Conservation (phyloP, 2,329 filamentous ascomycete species). For the Drechslerella coelobrocha region DNA sequence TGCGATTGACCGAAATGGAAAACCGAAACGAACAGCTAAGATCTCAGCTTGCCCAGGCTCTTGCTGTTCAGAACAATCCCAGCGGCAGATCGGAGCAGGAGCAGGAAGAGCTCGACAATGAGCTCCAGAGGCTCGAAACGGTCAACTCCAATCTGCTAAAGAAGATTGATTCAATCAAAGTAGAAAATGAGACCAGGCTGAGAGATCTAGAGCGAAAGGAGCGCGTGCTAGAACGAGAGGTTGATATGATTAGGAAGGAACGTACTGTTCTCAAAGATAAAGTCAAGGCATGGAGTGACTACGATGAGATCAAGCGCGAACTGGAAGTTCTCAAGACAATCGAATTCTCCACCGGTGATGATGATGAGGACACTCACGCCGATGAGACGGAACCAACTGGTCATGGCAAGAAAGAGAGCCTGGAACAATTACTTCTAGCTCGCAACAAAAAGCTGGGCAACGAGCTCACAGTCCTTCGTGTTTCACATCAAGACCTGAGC, state of each 20-base stretch:
- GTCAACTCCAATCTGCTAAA: conserved; percentile 92
- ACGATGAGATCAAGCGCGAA: conserved; percentile 95
- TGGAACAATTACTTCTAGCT: conserved; percentile 88
- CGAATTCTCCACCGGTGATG: conserved; percentile 90
- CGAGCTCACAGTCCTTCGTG: conserved; percentile 84
- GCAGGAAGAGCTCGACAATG: conserved; percentile 84
- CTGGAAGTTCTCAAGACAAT: conserved; percentile 97
- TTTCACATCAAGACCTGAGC: conserved; percentile 92
- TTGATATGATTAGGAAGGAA: conserved; percentile 76
- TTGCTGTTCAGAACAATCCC: conserved; percentile 65
- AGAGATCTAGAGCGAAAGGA: conserved; percentile 77
- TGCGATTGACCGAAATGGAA: conserved; percentile 86
- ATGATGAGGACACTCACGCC: conserved; percentile 68
- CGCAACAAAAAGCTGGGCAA: conserved; percentile 97
- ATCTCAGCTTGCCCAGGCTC: conserved; percentile 86
- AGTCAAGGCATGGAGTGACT: conserved; percentile 88
- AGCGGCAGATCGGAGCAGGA: conserved; percentile 58
- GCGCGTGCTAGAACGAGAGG: conserved; percentile 79
- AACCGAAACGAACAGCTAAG: conserved; percentile 92
- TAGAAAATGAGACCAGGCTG: conserved; percentile 82
- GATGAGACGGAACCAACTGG: conserved; percentile 57
- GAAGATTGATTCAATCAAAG: conserved; percentile 80
- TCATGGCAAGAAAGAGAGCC: conserved; percentile 71
- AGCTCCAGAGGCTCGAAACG: conserved; percentile 83
- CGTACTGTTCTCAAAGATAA: conserved; percentile 79